A percentile compares a stretch with the other conserved stretches of the same genome.
Evolutionary conservation across 1,284 basidiomycete genomes (phyloP).

Genomic region (Papiliotrema flavescens): DNA sequence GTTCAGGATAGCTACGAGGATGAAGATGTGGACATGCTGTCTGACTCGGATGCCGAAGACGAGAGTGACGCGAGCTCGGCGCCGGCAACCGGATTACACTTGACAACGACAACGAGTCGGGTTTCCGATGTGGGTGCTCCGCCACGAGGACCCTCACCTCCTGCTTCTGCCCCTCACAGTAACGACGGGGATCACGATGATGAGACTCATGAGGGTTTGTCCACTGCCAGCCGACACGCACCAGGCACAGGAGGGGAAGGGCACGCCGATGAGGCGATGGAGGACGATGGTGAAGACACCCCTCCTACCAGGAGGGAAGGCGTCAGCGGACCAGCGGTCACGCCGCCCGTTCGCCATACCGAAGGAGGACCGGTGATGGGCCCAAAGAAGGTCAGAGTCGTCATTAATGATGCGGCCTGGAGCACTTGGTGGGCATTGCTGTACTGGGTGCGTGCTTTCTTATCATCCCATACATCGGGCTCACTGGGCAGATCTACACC

Average conservation of each 20-base stretch:
- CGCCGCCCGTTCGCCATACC: not conserved
- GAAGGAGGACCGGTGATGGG: constrained; percentile 18
- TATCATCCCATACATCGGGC: not conserved
- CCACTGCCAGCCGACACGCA: constrained; percentile 1
- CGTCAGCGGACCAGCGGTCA: not conserved
- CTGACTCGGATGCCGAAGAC: constrained; percentile 48
- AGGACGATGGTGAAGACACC: constrained; percentile 12
- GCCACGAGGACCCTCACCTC: constrained; percentile 7
- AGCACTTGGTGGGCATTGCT: constrained; percentile 76
- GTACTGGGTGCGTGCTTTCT: constrained; percentile 64
- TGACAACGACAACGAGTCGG: constrained; percentile 9
- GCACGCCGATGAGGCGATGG: constrained; percentile 11
- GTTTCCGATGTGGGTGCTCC: not conserved
- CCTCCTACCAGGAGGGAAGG: not conserved
- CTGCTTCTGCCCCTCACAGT: constrained; percentile 7
- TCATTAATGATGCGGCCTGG: constrained; percentile 74
- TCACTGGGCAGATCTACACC: constrained; percentile 67
- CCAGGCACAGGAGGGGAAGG: constrained; percentile 6
- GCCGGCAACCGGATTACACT: constrained; percentile 7
- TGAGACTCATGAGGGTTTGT: constrained; percentile 1
- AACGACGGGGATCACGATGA: constrained; percentile 3
- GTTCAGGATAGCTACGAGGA: constrained; percentile 25
- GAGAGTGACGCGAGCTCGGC: constrained; percentile 24
- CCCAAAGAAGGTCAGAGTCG: constrained; percentile 58
- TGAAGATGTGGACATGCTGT: constrained; percentile 32